Evolutionary conservation across 768 basidiomycete species (phyloP), one percentile per base, ranked within the genome.

Genomic region (Russula sp.): DNA sequence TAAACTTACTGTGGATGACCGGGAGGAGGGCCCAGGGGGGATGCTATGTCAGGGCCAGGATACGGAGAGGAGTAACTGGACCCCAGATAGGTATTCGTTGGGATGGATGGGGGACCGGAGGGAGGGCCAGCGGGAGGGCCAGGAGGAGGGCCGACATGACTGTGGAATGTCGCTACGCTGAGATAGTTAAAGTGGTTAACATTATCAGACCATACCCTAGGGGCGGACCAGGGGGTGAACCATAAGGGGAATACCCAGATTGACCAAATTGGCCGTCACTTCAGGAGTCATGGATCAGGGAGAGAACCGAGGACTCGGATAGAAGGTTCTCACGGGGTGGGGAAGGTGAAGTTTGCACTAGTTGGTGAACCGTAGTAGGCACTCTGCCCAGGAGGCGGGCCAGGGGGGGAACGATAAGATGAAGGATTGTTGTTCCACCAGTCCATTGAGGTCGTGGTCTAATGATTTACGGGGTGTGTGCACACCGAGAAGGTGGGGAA

Each of bases 181-280:
- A 45, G 49, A 56, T 31, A 16, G 11, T 34, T 37, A 37, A 37
- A 31, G 44, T 16, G 40, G 32, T 9, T 37, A 20, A 37, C 8
- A 27, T 22, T 18, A 57, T 59, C 65, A 67, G 65, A 54, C 54
- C 61, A 49, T 64, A 57, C 52, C 49, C 35, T 5, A 68, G 62
- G 3, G 68, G 61, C 1, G 69, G 63, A 27, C 65, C 70, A 18
- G 67, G 63, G 18, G 70, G 71, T 42, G 69, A 56, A 53, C 35
- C 35, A 10, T 70, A 70, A n/a, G 71, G 68, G 8, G 65, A 53
- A 56, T 70, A 71, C 6, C 66, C 69, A n/a, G 66, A 62, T 11
- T 50, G n/a, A 32, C 37, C 22, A 51, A 49, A 62, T 44, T 34
- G 60, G 42, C 50, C 45, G 39, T 59, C 34, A 27, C 56, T 64